phyloP scores from a whole-genome alignment of 163 green algal genomes.

The Smithsoniella earleae region DNA sequence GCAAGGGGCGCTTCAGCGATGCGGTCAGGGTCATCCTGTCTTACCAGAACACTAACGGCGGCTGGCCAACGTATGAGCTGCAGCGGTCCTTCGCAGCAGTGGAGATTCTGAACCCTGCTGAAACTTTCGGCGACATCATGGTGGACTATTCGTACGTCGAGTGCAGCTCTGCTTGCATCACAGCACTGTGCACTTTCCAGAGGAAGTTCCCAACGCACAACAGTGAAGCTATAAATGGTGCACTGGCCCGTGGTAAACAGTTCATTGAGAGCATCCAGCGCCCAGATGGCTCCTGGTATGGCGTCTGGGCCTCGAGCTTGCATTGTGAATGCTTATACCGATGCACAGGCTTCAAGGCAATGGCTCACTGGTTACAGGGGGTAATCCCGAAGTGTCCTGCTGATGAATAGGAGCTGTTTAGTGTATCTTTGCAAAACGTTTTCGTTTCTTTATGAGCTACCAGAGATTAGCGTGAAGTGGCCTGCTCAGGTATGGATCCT shows the following conservation, averaged over 20 bases:
- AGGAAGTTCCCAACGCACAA: constrained; percentile 39
- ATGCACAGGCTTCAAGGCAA: no score
- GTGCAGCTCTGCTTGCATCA: constrained; percentile 89
- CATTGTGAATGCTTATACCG: no score
- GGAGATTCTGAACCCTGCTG: constrained; percentile 71
- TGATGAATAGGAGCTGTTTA: not conserved
- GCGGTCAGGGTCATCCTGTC: constrained; percentile 89
- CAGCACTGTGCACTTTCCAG: constrained; percentile 66
- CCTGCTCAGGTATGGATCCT: constrained; percentile 78
- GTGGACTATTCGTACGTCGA: constrained; percentile 98
- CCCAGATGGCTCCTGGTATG: constrained; percentile 76
- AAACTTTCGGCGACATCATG: constrained; percentile 99
- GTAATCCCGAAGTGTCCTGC: not conserved
- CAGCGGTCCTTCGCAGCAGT: constrained; percentile 66
- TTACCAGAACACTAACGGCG: constrained; percentile 88
- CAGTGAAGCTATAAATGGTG: constrained; percentile 38
- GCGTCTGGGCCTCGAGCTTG: not conserved
- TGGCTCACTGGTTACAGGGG: not conserved
- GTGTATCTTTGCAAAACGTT: not conserved
- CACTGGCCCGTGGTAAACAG: constrained; percentile 42
- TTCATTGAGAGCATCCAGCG: constrained; percentile 79
- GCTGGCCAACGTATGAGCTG: constrained; percentile 98
- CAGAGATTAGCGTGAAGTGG: not conserved
- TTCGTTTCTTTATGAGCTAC: not conserved
- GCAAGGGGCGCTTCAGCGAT: constrained; percentile 57